phyloP scores from a whole-genome alignment of 1,139 yeast genomes.

The Saccharomycopsis hybrid region DNA sequence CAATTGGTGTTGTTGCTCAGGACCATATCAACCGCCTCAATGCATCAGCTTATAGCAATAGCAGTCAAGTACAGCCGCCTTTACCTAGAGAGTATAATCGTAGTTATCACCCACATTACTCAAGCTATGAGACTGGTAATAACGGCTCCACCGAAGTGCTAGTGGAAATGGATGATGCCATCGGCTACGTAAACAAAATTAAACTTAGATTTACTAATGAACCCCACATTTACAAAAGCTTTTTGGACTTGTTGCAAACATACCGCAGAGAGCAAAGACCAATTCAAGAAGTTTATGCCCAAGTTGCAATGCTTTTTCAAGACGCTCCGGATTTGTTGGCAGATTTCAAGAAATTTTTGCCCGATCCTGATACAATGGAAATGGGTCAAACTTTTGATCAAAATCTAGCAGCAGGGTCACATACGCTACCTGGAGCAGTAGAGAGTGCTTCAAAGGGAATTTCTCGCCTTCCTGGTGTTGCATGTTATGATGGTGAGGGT shows the following conservation, averaged over 20 bases:
- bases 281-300: constrained; percentile 89
- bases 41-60: too few species aligned
- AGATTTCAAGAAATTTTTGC: constrained; percentile 91
- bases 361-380: constrained; percentile 86
- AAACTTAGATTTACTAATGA: constrained; percentile 90
- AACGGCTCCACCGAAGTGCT: constrained; percentile 50
- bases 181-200: constrained; percentile 90
- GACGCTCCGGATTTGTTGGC: constrained; percentile 92
- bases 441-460: constrained; percentile 1
- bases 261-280: constrained; percentile 96
- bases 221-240: constrained; percentile 93
- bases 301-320: constrained; percentile 81
- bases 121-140: too few species aligned
- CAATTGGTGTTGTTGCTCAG: too few species aligned
- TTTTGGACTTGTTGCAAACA: constrained; percentile 89
- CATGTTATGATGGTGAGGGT: too few species aligned
- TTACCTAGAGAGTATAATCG: constrained; percentile 8
- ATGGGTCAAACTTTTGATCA: constrained; percentile 21
- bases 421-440: constrained; percentile 12
- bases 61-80: constrained; percentile 17
- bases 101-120: constrained; percentile 17
- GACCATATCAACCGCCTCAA: too few species aligned
- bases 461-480: too few species aligned
- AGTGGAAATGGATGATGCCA: constrained; percentile 95
- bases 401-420: background rate